A percentile compares a stretch with the other conserved stretches of the same genome.
These are phyloP conservation scores for Nadsonia commutata DNA, from an alignment of 1,139 yeast genomes.

Conservation along the genomic window DNA sequence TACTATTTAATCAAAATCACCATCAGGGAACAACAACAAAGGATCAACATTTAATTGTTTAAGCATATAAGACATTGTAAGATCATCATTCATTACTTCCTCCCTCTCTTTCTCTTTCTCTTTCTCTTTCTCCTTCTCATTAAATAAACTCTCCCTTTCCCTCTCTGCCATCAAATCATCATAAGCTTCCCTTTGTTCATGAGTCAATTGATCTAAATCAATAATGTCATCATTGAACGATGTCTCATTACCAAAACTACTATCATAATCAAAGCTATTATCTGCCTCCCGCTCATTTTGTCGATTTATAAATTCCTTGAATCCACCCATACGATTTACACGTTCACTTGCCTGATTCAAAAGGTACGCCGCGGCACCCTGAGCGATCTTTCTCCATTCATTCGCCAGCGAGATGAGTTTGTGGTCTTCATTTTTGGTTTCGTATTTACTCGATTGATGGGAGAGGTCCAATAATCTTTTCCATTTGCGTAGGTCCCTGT, in stretches of 20 bases:
- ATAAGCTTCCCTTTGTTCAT: slow-evolving; percentile 16
- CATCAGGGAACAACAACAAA: slow-evolving; percentile 21
- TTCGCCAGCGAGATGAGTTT: slow-evolving; percentile 19
- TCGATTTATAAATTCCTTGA: slow-evolving; percentile 24
- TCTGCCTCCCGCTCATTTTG: slow-evolving; percentile 20
- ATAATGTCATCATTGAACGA: slow-evolving; percentile 10
- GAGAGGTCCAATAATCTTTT: slow-evolving; percentile 18
- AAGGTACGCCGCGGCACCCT: slow-evolving; percentile 28
- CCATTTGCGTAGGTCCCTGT: slow-evolving; percentile 15
- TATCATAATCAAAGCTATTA: slow-evolving; percentile 9
- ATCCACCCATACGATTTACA: slow-evolving; percentile 30
- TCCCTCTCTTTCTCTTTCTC: slow-evolving; percentile 15
- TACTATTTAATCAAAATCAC: background rate
- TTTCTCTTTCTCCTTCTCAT: slow-evolving; percentile 11
- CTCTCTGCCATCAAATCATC: slow-evolving; percentile 11
- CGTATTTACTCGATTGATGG: slow-evolving; percentile 23
- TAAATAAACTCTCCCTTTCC: slow-evolving; percentile 13
- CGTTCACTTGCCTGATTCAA: slow-evolving; percentile 27
- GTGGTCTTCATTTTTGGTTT: slow-evolving; percentile 15
- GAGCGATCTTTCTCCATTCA: slow-evolving; percentile 31
- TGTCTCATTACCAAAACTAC: background rate
- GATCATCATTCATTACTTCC: slow-evolving; percentile 19
- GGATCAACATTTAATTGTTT: slow-evolving; percentile 27
- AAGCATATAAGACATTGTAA: slow-evolving; percentile 30
- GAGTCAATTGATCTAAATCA: slow-evolving; percentile 22